Conservation (phyloP, 1,284 basidiomycete genomes). For the Cryptococcus floricola region DNA sequence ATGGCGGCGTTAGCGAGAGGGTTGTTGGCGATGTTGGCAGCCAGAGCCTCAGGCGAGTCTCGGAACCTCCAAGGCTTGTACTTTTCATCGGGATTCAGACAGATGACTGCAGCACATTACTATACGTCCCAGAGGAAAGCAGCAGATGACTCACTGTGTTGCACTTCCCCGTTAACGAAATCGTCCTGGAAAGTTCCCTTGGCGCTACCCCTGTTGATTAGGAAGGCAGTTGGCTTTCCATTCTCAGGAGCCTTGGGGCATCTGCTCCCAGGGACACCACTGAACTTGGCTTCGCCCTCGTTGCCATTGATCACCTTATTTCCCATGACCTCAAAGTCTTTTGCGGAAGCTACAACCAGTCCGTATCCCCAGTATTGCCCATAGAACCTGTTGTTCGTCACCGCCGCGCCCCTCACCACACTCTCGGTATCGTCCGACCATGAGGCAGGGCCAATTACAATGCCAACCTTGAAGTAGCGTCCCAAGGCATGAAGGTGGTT, state of each 20-base stretch:
- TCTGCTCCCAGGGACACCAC: constrained; percentile 36
- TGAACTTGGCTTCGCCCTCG: constrained; percentile 30
- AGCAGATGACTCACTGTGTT: constrained; percentile 43
- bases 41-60: constrained; percentile 42
- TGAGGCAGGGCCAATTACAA: constrained; percentile 47
- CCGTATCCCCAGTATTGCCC: constrained; percentile 48
- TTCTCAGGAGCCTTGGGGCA: constrained; percentile 49
- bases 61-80: constrained; percentile 46
- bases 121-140: not conserved
- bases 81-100: constrained; percentile 40
- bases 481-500: constrained; percentile 46
- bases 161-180: constrained; percentile 50
- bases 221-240: constrained; percentile 41
- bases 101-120: constrained; percentile 40
- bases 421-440: constrained; percentile 50
- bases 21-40: constrained; percentile 16
- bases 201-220: constrained; percentile 46
- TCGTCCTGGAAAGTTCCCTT: constrained; percentile 45
- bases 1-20: constrained; percentile 16
- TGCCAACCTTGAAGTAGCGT: constrained; percentile 47
- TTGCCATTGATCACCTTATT: constrained; percentile 28
- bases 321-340: constrained; percentile 41
- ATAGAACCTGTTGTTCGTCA: constrained; percentile 43
- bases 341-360: constrained; percentile 45
- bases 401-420: constrained; percentile 40